phyloP scores from a whole-genome alignment of 73 alveolate species.

The Paramecium tetraurelia region DNA sequence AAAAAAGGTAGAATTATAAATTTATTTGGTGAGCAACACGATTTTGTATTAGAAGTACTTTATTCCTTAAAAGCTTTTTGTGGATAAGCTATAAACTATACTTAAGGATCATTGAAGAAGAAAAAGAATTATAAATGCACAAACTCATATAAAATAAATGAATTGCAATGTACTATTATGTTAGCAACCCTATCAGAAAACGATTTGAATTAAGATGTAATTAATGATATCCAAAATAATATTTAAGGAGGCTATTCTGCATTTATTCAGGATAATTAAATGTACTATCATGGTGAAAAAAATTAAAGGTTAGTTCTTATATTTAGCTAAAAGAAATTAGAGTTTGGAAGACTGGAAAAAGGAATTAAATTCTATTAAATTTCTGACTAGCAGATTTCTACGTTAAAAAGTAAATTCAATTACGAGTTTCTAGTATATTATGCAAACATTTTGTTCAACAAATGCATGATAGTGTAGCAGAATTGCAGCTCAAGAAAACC shows the following conservation, averaged over 20 bases:
- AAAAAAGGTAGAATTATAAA: conserved; percentile 3
- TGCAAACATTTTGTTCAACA: conserved; percentile 8
- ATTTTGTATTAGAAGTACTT: conserved; percentile 14
- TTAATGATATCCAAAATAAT: not conserved
- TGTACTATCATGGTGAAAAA: not conserved
- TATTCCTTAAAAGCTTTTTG: conserved; percentile 16
- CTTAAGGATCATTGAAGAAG: conserved; percentile 1
- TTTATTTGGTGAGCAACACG: conserved; percentile 20
- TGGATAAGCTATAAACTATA: not conserved
- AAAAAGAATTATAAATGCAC: not conserved
- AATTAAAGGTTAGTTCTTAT: not conserved
- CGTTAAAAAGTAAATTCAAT: not conserved
- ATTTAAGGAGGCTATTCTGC: not conserved
- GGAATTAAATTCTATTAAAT: not conserved
- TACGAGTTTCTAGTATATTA: conserved; percentile 10
- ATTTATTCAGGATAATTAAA: not conserved
- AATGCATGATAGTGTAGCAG: conserved; percentile 1
- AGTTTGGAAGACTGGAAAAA: not conserved
- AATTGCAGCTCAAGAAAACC: conserved; percentile 40
- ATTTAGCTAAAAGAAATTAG: not conserved
- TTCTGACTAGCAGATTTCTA: not conserved
- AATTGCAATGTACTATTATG: not conserved
- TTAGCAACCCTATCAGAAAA: not conserved
- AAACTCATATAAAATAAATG: not conserved
- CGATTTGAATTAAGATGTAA: not conserved